Evolutionary conservation across 2,329 filamentous ascomycete species (phyloP).

Genomic region (Penicillium sp.): DNA sequence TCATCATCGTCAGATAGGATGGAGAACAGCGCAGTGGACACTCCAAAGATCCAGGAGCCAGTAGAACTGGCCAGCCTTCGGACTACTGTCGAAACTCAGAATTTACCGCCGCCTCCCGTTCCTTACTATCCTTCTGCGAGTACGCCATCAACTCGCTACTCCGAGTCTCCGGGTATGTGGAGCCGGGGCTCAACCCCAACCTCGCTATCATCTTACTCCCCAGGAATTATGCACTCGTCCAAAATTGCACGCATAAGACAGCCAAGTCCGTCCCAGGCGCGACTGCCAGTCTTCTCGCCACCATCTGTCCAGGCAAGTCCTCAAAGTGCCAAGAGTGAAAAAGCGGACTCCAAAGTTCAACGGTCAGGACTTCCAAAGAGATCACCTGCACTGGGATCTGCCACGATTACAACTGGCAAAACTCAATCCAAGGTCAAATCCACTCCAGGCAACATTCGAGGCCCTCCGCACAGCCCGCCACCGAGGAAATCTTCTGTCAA

Average conservation of each 20-base stretch:
- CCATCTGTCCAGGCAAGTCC: conserved; percentile 28
- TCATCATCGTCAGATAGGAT: conserved; percentile 22
- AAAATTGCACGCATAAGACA: conserved; percentile 47
- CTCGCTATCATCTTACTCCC: conserved; percentile 57
- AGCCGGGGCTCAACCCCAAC: conserved; percentile 57
- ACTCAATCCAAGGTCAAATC: conserved; percentile 6
- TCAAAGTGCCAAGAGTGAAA: conserved; percentile 30
- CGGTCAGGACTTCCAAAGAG: conserved; percentile 22
- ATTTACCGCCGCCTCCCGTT: conserved; percentile 47
- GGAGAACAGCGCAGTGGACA: conserved; percentile 24
- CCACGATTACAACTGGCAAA: conserved; percentile 13
- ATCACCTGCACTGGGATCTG: conserved; percentile 15
- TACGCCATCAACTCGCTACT: conserved; percentile 54
- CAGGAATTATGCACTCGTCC: conserved; percentile 50
- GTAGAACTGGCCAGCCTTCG: conserved; percentile 48
- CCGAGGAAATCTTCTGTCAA: conserved; percentile 68
- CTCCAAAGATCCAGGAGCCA: conserved; percentile 35
- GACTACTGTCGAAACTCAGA: conserved; percentile 42
- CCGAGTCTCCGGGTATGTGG: conserved; percentile 54
- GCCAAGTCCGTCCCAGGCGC: conserved; percentile 46
- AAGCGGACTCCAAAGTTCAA: conserved; percentile 20
- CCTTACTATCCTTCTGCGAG: conserved; percentile 48
- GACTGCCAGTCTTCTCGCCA: conserved; percentile 41
- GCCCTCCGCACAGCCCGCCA: conserved; percentile 64
- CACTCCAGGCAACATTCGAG: conserved; percentile 9